These are phyloP conservation scores for Aspergillus ustus DNA, from an alignment of 2,329 filamentous ascomycete genomes.

Conservation along the genomic window DNA sequence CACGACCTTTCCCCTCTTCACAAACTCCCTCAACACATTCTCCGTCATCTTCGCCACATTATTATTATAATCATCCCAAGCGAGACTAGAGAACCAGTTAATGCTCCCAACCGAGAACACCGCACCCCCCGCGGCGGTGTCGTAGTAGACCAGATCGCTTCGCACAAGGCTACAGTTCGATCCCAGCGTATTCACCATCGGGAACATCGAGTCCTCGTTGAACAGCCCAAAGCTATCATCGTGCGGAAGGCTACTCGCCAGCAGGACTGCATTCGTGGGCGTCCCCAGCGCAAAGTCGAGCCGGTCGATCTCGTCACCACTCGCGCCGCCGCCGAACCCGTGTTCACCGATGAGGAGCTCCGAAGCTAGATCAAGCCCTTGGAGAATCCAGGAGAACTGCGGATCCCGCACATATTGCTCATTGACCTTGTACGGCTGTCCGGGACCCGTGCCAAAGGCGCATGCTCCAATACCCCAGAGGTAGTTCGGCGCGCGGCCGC, in stretches of 20 bases:
- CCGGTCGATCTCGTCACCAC: slow-evolving; percentile 44
- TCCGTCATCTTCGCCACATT: slow-evolving; percentile 7
- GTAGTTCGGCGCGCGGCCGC: slow-evolving; percentile 35
- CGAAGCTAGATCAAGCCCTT: neutral
- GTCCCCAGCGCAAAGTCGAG: slow-evolving; percentile 38
- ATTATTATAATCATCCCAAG: slow-evolving; percentile 14
- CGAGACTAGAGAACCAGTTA: slow-evolving; percentile 9
- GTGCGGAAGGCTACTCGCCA: slow-evolving; percentile 6
- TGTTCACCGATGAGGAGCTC: slow-evolving; percentile 24
- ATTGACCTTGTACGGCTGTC: slow-evolving; percentile 31
- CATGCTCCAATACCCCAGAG: slow-evolving; percentile 38
- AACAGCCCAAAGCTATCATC: slow-evolving; percentile 13
- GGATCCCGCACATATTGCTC: neutral
- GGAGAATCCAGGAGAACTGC: neutral
- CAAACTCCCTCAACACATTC: slow-evolving; percentile 8
- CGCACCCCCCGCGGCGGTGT: slow-evolving; percentile 9
- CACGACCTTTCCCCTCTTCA: neutral
- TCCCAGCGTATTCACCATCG: slow-evolving; percentile 14
- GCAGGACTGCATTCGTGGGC: slow-evolving; percentile 33
- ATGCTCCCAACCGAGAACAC: slow-evolving; percentile 15
- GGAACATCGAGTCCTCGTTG: slow-evolving; percentile 16
- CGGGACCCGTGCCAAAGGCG: slow-evolving; percentile 37
- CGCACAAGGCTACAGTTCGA: slow-evolving; percentile 8
- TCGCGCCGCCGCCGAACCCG: slow-evolving; percentile 36
- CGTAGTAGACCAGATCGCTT: slow-evolving; percentile 13